Evolutionary conservation across 768 basidiomycete genomes (phyloP).

Genomic region (Neoboletus brunneissimus): DNA sequence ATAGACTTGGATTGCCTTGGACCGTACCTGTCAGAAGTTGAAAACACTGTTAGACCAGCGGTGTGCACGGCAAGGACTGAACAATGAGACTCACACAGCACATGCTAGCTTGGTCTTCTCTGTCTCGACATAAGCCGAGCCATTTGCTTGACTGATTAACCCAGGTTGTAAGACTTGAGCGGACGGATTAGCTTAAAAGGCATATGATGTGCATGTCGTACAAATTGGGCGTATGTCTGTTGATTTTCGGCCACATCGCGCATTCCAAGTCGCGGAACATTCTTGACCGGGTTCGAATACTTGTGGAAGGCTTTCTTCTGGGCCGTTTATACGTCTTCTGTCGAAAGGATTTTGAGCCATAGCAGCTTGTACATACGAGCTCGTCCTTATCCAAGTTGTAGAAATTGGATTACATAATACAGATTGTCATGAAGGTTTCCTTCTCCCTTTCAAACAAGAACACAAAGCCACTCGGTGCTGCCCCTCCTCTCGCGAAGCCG

Average conservation of each 20-base stretch:
- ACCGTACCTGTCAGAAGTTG: conserved; percentile 57
- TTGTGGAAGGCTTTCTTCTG: conserved; percentile 76
- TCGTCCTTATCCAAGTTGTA: not conserved
- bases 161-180: conserved; percentile 81
- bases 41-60: not conserved
- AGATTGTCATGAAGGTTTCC: conserved; percentile 74
- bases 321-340: conserved; percentile 86
- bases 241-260: conserved; percentile 51
- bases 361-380: conserved; percentile 12
- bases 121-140: conserved; percentile 95
- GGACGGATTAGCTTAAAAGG: conserved; percentile 6
- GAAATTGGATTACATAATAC: conserved; percentile 21
- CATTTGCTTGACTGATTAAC: conserved; percentile 89
- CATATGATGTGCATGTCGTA: conserved; percentile 36
- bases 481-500: conserved; percentile 54
- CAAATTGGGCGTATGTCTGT: conserved; percentile 85
- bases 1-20: conserved; percentile 81
- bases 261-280: conserved; percentile 10
- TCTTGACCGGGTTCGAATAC: conserved; percentile 46
- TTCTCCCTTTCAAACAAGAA: conserved; percentile 66
- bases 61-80: not conserved
- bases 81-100: conserved; percentile 69
- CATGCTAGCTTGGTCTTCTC: conserved; percentile 91
- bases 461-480: conserved; percentile 53
- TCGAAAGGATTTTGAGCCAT: conserved; percentile 68